These are phyloP conservation scores for Pyricularia grisea DNA, from an alignment of 2,329 filamentous ascomycete species.

Conservation along the genomic window DNA sequence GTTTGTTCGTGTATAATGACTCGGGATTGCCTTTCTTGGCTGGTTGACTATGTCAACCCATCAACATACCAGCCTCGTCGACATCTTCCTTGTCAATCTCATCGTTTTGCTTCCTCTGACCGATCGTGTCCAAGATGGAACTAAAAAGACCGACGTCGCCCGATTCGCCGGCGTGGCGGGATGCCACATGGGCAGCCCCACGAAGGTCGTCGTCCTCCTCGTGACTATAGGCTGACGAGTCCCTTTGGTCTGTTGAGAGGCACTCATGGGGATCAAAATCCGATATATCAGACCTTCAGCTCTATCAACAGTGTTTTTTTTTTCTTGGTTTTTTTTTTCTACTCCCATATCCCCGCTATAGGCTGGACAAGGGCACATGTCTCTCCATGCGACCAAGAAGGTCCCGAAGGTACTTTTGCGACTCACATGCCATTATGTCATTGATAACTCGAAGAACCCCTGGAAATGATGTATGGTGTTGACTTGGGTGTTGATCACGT, in stretches of 20 bases:
- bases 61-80: conserved; percentile 38
- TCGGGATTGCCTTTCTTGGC: background rate
- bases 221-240: conserved; percentile 16
- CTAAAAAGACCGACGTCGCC: conserved; percentile 40
- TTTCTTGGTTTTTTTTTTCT: too few species aligned
- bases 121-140: conserved; percentile 34
- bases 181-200: conserved; percentile 37
- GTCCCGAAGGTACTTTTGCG: background rate
- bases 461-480: background rate
- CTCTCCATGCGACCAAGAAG: background rate
- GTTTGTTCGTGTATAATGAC: background rate
- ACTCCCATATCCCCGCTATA: background rate
- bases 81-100: conserved; percentile 34
- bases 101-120: conserved; percentile 38
- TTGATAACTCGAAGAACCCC: background rate
- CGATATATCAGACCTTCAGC: background rate
- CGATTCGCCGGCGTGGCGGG: conserved; percentile 30
- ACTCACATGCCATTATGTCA: background rate
- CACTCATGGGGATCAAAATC: background rate
- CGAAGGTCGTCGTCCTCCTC: conserved; percentile 37
- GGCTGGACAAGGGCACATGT: background rate
- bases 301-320: too few species aligned
- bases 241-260: background rate
- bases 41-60: background rate
- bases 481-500: background rate